These are phyloP conservation scores for Lyophyllum atratum DNA, from an alignment of 768 basidiomycete species.

Conservation along the genomic window DNA sequence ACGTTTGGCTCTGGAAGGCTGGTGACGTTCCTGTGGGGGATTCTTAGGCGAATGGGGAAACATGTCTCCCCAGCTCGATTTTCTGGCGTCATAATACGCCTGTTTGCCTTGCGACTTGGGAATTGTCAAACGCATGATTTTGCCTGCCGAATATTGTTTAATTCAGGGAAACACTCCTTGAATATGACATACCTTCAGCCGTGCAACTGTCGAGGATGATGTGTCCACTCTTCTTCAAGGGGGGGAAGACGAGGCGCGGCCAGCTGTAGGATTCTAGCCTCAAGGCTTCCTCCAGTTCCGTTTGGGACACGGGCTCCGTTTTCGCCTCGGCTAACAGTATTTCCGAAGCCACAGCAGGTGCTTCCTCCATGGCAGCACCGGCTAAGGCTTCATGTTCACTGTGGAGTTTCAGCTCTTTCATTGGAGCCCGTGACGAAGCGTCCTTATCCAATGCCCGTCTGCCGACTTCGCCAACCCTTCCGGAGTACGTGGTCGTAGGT, in stretches of 20 bases:
- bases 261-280: slow-evolving; percentile 79
- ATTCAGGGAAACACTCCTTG: neutral
- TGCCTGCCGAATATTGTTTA: slow-evolving; percentile 48
- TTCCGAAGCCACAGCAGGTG: slow-evolving; percentile 8
- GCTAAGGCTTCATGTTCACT: slow-evolving; percentile 26
- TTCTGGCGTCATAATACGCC: slow-evolving; percentile 91
- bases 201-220: slow-evolving; percentile 90
- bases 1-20: slow-evolving; percentile 34
- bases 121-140: slow-evolving; percentile 89
- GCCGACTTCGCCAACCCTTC: slow-evolving; percentile 58
- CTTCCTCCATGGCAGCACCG: slow-evolving; percentile 8
- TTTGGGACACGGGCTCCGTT: slow-evolving; percentile 16
- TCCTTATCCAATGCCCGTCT: slow-evolving; percentile 41
- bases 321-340: slow-evolving; percentile 8
- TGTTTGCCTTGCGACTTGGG: slow-evolving; percentile 97
- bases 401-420: slow-evolving; percentile 46
- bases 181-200: slow-evolving; percentile 58
- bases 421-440: slow-evolving; percentile 22
- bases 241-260: slow-evolving; percentile 93
- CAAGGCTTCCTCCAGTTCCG: slow-evolving; percentile 54
- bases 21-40: slow-evolving; percentile 62
- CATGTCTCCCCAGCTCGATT: slow-evolving; percentile 91
- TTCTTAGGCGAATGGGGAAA: slow-evolving; percentile 92
- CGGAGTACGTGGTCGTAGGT: slow-evolving; percentile 36
- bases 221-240: slow-evolving; percentile 89